Percentiles rank a stretch among this genome's conserved stretches.
Conservation (phyloP, 2,329 filamentous ascomycete genomes). For the Clarireedia hainanense region DNA sequence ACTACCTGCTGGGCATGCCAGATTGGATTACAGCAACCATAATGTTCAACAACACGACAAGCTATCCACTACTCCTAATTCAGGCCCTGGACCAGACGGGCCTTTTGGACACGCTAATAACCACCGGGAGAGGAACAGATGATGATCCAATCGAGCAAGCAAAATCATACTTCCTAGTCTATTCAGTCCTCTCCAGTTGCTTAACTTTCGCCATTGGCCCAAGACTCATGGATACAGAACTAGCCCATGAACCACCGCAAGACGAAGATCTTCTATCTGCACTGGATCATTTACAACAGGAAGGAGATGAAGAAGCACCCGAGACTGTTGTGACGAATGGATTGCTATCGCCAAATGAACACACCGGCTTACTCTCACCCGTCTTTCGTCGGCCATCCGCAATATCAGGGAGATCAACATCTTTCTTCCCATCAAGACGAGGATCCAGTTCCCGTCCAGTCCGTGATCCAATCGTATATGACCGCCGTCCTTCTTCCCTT, state of each 20-base stretch:
- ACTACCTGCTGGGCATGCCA: slow-evolving; percentile 35
- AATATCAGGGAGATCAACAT: slow-evolving; percentile 8
- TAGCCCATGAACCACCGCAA: slow-evolving; percentile 30
- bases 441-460: slow-evolving; percentile 7
- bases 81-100: slow-evolving; percentile 36
- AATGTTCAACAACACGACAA: slow-evolving; percentile 43
- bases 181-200: slow-evolving; percentile 54
- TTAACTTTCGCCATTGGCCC: slow-evolving; percentile 59
- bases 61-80: slow-evolving; percentile 38
- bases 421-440: slow-evolving; percentile 28
- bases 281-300: slow-evolving; percentile 19
- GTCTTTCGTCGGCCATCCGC: slow-evolving; percentile 14
- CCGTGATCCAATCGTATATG: slow-evolving; percentile 3
- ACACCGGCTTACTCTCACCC: slow-evolving; percentile 41
- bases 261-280: slow-evolving; percentile 12
- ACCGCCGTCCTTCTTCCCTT: slow-evolving; percentile 24
- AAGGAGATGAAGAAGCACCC: slow-evolving; percentile 2
- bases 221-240: slow-evolving; percentile 42
- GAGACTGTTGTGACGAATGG: slow-evolving; percentile 18
- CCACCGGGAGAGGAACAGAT: slow-evolving; percentile 36
- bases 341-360: slow-evolving; percentile 27
- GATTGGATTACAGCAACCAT: slow-evolving; percentile 39
- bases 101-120: slow-evolving; percentile 42
- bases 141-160: slow-evolving; percentile 46
- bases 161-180: slow-evolving; percentile 59